A percentile compares a stretch with the other conserved stretches of the same genome.
phyloP scores from a whole-genome alignment of 2,329 filamentous ascomycete species.

The Monilinia polystroma region DNA sequence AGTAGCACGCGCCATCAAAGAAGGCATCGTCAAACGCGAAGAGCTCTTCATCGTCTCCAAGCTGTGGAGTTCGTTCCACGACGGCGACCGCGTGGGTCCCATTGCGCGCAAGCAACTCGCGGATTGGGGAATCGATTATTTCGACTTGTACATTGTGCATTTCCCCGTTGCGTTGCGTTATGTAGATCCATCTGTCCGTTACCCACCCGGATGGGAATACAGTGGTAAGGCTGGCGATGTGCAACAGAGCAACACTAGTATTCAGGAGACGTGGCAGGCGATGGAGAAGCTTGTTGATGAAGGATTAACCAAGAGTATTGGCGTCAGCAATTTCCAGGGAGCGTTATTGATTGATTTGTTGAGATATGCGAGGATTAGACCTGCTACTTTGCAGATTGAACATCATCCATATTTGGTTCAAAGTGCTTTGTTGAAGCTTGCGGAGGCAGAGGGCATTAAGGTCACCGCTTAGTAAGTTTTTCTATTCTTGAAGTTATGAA shows the following conservation, averaged over 20 bases:
- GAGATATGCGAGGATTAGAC: slow-evolving; percentile 71
- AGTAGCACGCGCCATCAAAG: slow-evolving; percentile 74
- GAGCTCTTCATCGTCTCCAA: slow-evolving; percentile 93
- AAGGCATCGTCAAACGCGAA: slow-evolving; percentile 76
- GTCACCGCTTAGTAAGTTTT: slow-evolving; percentile 67
- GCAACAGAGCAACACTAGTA: slow-evolving; percentile 64
- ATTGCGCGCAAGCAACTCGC: slow-evolving; percentile 74
- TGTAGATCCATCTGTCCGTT: slow-evolving; percentile 74
- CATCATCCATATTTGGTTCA: slow-evolving; percentile 88
- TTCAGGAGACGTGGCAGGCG: slow-evolving; percentile 79
- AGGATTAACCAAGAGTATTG: slow-evolving; percentile 70
- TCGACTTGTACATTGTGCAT: slow-evolving; percentile 86
- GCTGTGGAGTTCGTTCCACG: slow-evolving; percentile 91
- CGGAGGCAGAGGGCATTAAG: slow-evolving; percentile 66
- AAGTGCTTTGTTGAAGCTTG: slow-evolving; percentile 66
- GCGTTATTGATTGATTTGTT: slow-evolving; percentile 77
- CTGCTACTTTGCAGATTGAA: slow-evolving; percentile 82
- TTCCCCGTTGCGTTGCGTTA: slow-evolving; percentile 86
- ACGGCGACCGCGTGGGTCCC: slow-evolving; percentile 71
- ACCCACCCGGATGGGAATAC: slow-evolving; percentile 76
- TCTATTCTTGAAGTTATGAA: background rate
- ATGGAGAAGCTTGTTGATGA: slow-evolving; percentile 73
- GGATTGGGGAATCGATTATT: slow-evolving; percentile 85
- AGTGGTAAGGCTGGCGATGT: slow-evolving; percentile 60
- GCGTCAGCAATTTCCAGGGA: slow-evolving; percentile 79